Percentiles rank a stretch among this genome's conserved stretches.
Evolutionary conservation across 2,329 filamentous ascomycete genomes (phyloP).

Genomic region (Fusarium sp.): DNA sequence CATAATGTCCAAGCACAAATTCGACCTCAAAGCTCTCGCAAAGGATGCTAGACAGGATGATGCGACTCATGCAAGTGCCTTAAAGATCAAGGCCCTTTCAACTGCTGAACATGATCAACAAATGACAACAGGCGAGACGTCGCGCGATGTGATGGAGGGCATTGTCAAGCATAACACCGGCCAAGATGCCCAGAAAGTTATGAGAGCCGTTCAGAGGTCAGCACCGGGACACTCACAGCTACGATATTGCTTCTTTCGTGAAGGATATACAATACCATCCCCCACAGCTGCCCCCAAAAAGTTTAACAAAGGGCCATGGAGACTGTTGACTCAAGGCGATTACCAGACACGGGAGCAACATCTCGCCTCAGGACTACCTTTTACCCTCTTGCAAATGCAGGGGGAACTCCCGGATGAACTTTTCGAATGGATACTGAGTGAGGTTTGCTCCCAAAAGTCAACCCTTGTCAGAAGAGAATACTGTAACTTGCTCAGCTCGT

Average conservation of each 20-base stretch:
- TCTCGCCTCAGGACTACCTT: conserved; percentile 71
- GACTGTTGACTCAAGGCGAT: conserved; percentile 58
- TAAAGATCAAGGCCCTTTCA: conserved; percentile 53
- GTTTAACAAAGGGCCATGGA: conserved; percentile 56
- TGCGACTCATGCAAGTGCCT: conserved; percentile 66
- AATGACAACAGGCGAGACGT: conserved; percentile 26
- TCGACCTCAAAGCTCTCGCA: conserved; percentile 71
- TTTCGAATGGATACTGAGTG: conserved; percentile 72
- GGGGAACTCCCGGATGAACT: conserved; percentile 68
- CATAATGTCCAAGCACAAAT: conserved; percentile 67
- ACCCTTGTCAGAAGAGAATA: conserved; percentile 70
- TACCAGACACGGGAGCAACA: conserved; percentile 62
- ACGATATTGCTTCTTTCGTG: conserved; percentile 63
- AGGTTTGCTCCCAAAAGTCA: conserved; percentile 66
- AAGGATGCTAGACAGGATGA: conserved; percentile 68
- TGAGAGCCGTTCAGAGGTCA: conserved; percentile 63
- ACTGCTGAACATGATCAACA: conserved; percentile 25
- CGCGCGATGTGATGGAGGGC: conserved; percentile 40
- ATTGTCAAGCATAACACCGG: conserved; percentile 52
- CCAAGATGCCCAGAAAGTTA: conserved; percentile 56
- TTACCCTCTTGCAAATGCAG: conserved; percentile 55
- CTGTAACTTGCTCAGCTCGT: conserved; percentile 61
- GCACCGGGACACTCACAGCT: conserved; percentile 50
- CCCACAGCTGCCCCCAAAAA: conserved; percentile 45
- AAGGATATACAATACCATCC: conserved; percentile 44